Conservation (phyloP, 2,329 filamentous ascomycete species). For the Aspergillus oerlinghausenensis region DNA sequence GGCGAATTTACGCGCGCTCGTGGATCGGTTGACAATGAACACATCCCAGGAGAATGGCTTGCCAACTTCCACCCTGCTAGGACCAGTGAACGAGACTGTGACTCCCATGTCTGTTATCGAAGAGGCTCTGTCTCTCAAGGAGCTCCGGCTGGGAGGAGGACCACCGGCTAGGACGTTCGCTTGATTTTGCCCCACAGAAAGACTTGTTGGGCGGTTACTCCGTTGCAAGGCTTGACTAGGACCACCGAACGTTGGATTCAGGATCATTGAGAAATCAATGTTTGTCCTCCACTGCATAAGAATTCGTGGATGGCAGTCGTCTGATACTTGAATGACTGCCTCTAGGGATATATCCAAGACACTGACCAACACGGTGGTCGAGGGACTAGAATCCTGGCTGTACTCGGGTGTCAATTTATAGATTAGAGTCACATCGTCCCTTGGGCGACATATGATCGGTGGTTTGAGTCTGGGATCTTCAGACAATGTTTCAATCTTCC, state of each 20-base stretch:
- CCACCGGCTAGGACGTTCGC: conserved; percentile 10
- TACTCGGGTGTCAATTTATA: conserved; percentile 48
- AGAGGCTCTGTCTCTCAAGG: conserved; percentile 35
- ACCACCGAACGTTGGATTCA: conserved; percentile 45
- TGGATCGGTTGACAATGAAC: conserved; percentile 57
- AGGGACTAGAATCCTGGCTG: conserved; percentile 31
- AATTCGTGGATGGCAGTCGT: conserved; percentile 41
- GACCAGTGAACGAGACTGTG: conserved; percentile 54
- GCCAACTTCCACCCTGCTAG: conserved; percentile 46
- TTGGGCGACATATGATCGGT: conserved; percentile 44
- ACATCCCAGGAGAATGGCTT: conserved; percentile 53
- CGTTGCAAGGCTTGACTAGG: conserved; percentile 44
- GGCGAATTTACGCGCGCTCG: conserved; percentile 50
- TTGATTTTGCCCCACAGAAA: conserved; percentile 31
- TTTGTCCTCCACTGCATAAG: conserved; percentile 47
- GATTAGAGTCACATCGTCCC: conserved; percentile 55
- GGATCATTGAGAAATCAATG: conserved; percentile 45
- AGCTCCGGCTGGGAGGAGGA: conserved; percentile 26
- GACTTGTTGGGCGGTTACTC: conserved; percentile 41
- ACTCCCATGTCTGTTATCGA: conserved; percentile 43
- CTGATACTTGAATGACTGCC: conserved; percentile 36
- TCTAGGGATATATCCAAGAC: conserved; percentile 46
- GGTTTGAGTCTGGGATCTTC: conserved; percentile 29
- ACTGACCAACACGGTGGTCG: conserved; percentile 36
- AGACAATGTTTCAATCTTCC: conserved; percentile 43